Evolutionary conservation across 2,329 filamentous ascomycete species (phyloP).

Genomic region (Fusarium sp.): DNA sequence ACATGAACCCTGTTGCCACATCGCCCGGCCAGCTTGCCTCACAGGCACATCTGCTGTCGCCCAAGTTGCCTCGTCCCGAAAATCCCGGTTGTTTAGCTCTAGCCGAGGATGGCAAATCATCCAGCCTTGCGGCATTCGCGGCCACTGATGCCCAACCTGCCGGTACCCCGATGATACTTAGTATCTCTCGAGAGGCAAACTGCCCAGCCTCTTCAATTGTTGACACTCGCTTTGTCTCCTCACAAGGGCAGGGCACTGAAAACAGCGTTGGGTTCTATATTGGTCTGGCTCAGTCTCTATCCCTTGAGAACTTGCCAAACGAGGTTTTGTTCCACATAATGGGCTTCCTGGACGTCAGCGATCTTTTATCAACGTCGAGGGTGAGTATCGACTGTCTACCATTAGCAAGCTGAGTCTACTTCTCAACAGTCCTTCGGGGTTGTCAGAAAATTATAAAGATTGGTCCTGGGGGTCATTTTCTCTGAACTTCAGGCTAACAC

Average conservation of each 20-base stretch:
- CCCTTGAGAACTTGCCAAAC: constrained; percentile 65
- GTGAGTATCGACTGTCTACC: constrained; percentile 58
- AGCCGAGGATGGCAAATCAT: constrained; percentile 29
- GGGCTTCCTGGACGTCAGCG: constrained; percentile 69
- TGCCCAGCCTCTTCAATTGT: constrained; percentile 15
- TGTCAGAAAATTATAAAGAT: constrained; percentile 1
- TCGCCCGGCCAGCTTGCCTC: constrained; percentile 53
- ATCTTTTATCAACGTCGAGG: constrained; percentile 69
- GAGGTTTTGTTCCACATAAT: constrained; percentile 71
- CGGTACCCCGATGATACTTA: constrained; percentile 24
- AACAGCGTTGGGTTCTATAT: not conserved
- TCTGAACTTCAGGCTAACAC: constrained; percentile 38
- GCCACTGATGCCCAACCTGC: constrained; percentile 52
- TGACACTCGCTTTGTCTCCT: constrained; percentile 4
- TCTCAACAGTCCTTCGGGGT: not conserved
- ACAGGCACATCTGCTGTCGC: constrained; percentile 54
- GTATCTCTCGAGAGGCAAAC: constrained; percentile 25
- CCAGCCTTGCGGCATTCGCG: constrained; percentile 43
- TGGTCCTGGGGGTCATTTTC: not conserved
- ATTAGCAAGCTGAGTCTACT: constrained; percentile 11
- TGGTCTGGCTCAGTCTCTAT: constrained; percentile 21
- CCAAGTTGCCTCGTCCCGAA: constrained; percentile 38
- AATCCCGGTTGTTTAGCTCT: constrained; percentile 32
- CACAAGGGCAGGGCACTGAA: not conserved
- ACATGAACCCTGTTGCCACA: constrained; percentile 49